A percentile compares a stretch with the other conserved stretches of the same genome.
Conservation (phyloP, 2,329 filamentous ascomycete genomes). For the Xylaria digitata region DNA sequence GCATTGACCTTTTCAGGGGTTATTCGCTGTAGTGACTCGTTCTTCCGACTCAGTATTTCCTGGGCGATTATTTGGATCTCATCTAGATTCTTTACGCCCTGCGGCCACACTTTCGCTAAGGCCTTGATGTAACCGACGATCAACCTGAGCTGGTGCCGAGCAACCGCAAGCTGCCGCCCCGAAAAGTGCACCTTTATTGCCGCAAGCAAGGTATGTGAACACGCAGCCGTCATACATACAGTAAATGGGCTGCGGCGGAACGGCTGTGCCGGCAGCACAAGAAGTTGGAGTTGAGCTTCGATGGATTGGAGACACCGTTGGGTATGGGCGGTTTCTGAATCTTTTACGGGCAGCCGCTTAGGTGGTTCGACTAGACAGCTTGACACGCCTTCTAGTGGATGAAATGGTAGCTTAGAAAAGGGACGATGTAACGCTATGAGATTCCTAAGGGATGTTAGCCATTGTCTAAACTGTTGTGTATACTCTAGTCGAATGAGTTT, state of each 20-base stretch:
- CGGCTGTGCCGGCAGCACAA: conserved; percentile 36
- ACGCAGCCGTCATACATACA: conserved; percentile 39
- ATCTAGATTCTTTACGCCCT: conserved; percentile 33
- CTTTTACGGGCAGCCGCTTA: conserved; percentile 24
- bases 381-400: conserved; percentile 35
- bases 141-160: conserved; percentile 35
- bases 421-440: conserved; percentile 38
- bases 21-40: neutral
- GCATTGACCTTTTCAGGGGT: conserved; percentile 3
- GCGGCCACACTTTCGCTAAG: conserved; percentile 36
- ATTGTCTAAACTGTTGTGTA: neutral
- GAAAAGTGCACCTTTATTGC: conserved; percentile 34
- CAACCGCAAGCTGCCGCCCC: conserved; percentile 35
- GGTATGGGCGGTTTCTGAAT: conserved; percentile 32
- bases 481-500: neutral
- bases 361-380: conserved; percentile 36
- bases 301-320: conserved; percentile 39
- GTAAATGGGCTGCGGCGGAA: conserved; percentile 37
- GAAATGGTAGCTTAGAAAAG: conserved; percentile 34
- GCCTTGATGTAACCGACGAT: conserved; percentile 37
- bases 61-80: conserved; percentile 36
- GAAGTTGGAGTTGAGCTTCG: conserved; percentile 35
- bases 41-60: conserved; percentile 34
- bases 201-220: conserved; percentile 32
- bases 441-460: conserved; percentile 26